A percentile compares a stretch with the other conserved stretches of the same genome.
Conservation (phyloP, 768 basidiomycete genomes). For the Phallus indusiatus region DNA sequence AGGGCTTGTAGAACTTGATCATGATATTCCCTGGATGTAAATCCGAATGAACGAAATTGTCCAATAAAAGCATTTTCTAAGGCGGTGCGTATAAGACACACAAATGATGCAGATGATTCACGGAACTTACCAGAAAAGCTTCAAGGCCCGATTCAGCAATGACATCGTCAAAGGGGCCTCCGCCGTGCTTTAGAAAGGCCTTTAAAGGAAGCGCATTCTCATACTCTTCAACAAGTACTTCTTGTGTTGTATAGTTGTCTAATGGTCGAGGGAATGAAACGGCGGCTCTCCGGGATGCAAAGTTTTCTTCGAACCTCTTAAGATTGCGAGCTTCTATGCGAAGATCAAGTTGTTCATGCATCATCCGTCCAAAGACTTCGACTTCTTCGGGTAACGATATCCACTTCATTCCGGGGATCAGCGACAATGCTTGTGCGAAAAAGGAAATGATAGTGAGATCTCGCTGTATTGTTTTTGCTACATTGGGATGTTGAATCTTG, state of each 20-base stretch:
- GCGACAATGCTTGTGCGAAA: conserved; percentile 70
- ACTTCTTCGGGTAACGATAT: conserved; percentile 94
- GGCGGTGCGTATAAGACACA: conserved; percentile 4
- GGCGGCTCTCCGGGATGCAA: conserved; percentile 65
- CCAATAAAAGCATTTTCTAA: conserved; percentile 94
- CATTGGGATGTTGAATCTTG: conserved; percentile 89
- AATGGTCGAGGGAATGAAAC: conserved; percentile 89
- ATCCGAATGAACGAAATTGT: conserved; percentile 95
- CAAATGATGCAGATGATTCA: not conserved
- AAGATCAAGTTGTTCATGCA: conserved; percentile 90
- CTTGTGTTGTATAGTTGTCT: conserved; percentile 66
- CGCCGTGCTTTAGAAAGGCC: conserved; percentile 77
- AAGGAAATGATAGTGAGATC: conserved; percentile 94
- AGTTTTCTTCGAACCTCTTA: conserved; percentile 76
- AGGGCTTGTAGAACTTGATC: conserved; percentile 88
- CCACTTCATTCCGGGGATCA: conserved; percentile 94
- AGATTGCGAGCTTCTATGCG: conserved; percentile 87
- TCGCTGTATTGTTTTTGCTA: conserved; percentile 69
- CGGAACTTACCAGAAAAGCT: conserved; percentile 73
- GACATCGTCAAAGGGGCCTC: conserved; percentile 82
- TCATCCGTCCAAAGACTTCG: conserved; percentile 89
- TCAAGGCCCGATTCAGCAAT: conserved; percentile 90
- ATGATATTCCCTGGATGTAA: conserved; percentile 94
- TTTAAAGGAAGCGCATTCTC: conserved; percentile 89
- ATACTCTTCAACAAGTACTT: conserved; percentile 86